Conservation (phyloP, 257 asterid genomes). For the Misopates orontium region DNA sequence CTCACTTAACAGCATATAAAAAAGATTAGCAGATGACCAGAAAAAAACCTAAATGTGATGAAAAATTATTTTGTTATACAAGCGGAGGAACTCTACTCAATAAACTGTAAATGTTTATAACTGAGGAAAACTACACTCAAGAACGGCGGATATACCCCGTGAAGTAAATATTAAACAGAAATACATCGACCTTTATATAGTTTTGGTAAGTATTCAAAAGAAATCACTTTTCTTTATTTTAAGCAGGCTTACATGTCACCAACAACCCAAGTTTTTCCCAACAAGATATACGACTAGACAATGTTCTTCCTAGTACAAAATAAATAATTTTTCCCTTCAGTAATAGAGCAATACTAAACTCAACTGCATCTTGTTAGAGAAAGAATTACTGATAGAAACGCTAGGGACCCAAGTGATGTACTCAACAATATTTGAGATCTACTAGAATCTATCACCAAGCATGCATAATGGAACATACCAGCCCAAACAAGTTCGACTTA, state of each 20-base stretch:
- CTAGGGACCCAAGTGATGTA: neutral
- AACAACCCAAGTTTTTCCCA: neutral
- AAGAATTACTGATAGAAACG: neutral
- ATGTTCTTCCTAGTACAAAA: neutral
- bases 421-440: neutral
- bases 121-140: no score
- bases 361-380: neutral
- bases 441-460: neutral
- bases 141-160: neutral
- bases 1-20: neutral
- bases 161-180: no score
- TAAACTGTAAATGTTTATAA: neutral
- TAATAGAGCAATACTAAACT: neutral
- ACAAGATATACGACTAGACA: slow-evolving; percentile 4
- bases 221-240: no score
- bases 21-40: neutral
- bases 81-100: neutral
- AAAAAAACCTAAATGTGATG: neutral
- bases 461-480: neutral
- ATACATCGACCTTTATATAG: neutral
- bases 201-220: neutral
- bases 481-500: neutral
- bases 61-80: neutral
- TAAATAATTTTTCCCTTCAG: neutral
- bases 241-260: neutral